A percentile compares a stretch with the other conserved stretches of the same genome.
Conservation (phyloP, 1,139 yeast species). For the Blastobotrys indianensis region DNA sequence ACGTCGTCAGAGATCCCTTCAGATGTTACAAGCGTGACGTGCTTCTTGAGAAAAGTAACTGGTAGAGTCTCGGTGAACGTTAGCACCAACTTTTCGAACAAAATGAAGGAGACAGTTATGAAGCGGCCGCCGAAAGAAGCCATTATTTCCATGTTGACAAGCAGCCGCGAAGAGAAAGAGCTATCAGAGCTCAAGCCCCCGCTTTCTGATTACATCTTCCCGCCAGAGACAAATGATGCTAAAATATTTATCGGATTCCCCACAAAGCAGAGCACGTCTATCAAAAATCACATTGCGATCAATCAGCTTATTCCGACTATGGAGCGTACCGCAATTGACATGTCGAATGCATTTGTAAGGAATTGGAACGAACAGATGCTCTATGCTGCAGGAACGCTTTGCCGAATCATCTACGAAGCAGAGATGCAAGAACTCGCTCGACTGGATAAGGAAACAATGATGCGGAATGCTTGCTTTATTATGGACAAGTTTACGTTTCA, state of each 20-base stretch:
- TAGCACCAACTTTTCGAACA: constrained; percentile 29
- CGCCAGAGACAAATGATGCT: constrained; percentile 34
- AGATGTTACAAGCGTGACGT: constrained; percentile 30
- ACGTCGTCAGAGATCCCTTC: constrained; percentile 31
- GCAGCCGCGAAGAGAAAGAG: constrained; percentile 28
- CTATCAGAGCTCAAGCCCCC: constrained; percentile 32
- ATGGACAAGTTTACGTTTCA: constrained; percentile 33
- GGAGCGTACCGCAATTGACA: constrained; percentile 41
- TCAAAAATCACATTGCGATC: constrained; percentile 36
- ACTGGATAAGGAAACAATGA: constrained; percentile 7
- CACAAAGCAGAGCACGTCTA: constrained; percentile 39
- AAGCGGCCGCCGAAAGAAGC: constrained; percentile 39
- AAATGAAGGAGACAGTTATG: constrained; percentile 37
- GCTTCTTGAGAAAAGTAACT: constrained; percentile 32
- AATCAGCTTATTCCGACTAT: constrained; percentile 40
- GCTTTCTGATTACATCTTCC: constrained; percentile 35
- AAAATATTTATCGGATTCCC: constrained; percentile 40
- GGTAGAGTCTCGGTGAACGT: constrained; percentile 31
- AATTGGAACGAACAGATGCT: constrained; percentile 40
- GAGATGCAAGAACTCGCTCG: constrained; percentile 27
- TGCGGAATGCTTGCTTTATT: constrained; percentile 24
- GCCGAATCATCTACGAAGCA: constrained; percentile 34
- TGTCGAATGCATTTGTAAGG: constrained; percentile 38
- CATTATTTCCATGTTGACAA: constrained; percentile 32
- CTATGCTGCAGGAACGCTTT: constrained; percentile 35